A percentile compares a stretch with the other conserved stretches of the same genome.
phyloP scores from a whole-genome alignment of 257 asterid species.

The Ballota nigra region DNA sequence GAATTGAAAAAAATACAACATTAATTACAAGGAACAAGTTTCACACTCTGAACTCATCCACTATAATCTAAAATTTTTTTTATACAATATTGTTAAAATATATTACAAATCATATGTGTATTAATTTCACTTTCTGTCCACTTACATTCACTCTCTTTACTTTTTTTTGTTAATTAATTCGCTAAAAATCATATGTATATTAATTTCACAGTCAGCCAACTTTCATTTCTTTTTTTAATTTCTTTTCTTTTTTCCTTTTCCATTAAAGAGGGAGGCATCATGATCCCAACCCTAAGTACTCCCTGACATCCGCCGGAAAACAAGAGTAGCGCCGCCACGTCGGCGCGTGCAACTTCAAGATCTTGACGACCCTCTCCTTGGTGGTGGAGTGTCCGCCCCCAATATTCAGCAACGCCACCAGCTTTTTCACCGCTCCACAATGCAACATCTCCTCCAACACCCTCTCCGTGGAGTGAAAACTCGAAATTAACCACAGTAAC shows the following conservation, averaged over 20 bases:
- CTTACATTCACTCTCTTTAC: not conserved
- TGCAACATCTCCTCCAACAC: conserved; percentile 79
- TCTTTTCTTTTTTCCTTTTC: no score
- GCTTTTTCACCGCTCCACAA: conserved; percentile 63
- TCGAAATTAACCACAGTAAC: conserved; percentile 60
- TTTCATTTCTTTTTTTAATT: no score
- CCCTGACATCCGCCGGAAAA: conserved; percentile 57
- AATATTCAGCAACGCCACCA: conserved; percentile 60
- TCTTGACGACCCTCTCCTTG: conserved; percentile 54
- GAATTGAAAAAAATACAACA: not conserved
- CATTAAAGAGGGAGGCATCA: no score
- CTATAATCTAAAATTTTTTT: not conserved
- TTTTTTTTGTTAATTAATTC: not conserved
- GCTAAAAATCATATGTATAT: no score
- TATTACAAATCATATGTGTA: not conserved
- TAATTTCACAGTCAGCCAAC: no score
- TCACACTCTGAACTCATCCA: not conserved
- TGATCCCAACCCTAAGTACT: conserved; percentile 48
- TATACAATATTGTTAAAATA: not conserved
- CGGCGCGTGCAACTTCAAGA: conserved; percentile 63
- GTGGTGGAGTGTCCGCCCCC: conserved; percentile 43
- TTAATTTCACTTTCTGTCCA: no score
- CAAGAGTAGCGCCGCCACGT: conserved; percentile 80
- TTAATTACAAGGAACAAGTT: not conserved
- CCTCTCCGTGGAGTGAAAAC: conserved; percentile 56